These are phyloP conservation scores for Magnolia changhungtana DNA, from an alignment of 164 flowering plant genomes.

Conservation along the genomic window DNA sequence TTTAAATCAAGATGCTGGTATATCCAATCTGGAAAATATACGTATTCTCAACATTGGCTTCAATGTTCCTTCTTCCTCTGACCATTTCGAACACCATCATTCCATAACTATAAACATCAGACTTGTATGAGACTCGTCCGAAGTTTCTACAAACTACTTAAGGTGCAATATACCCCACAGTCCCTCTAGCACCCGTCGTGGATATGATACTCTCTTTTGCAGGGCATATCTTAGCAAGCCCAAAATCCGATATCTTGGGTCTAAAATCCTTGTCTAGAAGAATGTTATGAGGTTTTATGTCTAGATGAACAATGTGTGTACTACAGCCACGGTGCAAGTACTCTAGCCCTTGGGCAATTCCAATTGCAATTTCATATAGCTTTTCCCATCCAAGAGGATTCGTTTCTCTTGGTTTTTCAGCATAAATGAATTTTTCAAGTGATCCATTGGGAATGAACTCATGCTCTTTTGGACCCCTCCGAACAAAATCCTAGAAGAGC, in stretches of 20 bases:
- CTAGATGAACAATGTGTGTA: slow-evolving; percentile 1
- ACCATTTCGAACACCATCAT: slow-evolving; percentile 5
- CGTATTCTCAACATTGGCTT: not conserved
- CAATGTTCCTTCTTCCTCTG: slow-evolving; percentile 1
- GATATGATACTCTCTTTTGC: slow-evolving; percentile 2
- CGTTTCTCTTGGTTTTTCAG: not conserved
- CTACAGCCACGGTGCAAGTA: slow-evolving; percentile 3
- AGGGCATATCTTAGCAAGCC: slow-evolving; percentile 7
- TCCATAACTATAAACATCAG: slow-evolving; percentile 11
- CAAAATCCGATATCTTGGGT: slow-evolving; percentile 12
- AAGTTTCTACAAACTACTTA: slow-evolving; percentile 7
- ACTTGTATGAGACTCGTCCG: slow-evolving; percentile 7
- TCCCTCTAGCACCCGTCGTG: slow-evolving; percentile 1
- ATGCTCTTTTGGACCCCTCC: slow-evolving; percentile 3
- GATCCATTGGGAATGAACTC: slow-evolving; percentile 14
- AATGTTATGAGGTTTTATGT: slow-evolving; percentile 10
- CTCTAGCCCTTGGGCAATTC: not conserved
- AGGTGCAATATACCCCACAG: slow-evolving; percentile 12
- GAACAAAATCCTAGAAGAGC: slow-evolving; percentile 4
- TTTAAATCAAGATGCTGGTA: not conserved
- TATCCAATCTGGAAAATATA: slow-evolving; percentile 9
- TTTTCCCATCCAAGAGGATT: not conserved
- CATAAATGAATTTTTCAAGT: not conserved
- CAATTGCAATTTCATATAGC: slow-evolving; percentile 1
- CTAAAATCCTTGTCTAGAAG: not conserved